Evolutionary conservation across 371 early-diverging fungal species (phyloP).

Genomic region (Apophysomyces variabilis): DNA sequence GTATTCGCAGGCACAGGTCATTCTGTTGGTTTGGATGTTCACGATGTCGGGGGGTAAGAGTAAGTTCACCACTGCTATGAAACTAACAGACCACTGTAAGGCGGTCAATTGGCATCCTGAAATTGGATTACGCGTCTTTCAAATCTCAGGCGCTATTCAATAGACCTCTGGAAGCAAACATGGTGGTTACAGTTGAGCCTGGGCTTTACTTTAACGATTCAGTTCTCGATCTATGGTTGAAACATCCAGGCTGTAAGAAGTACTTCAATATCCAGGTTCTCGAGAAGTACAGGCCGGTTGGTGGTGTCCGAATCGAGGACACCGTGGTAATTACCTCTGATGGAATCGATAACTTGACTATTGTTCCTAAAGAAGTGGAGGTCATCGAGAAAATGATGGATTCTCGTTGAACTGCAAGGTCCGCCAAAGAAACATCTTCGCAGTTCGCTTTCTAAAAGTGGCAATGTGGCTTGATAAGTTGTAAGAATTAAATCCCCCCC

Average conservation of each 20-base stretch:
- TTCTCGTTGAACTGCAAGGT: no score
- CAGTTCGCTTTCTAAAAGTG: not conserved
- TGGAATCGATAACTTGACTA: constrained; percentile 77
- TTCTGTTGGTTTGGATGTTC: constrained; percentile 78
- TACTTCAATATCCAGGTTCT: constrained; percentile 72
- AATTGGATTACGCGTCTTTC: not conserved
- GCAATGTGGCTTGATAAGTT: constrained; percentile 1
- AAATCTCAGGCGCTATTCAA: constrained; percentile 5
- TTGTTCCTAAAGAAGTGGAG: constrained; percentile 67
- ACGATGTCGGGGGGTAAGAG: constrained; percentile 87
- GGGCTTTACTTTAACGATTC: constrained; percentile 73
- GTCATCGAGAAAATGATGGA: constrained; percentile 69
- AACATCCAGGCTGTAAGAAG: constrained; percentile 55
- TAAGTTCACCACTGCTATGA: not conserved
- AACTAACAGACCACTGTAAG: not conserved
- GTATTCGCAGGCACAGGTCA: constrained; percentile 48
- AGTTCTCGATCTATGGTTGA: constrained; percentile 50
- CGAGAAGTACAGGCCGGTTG: constrained; percentile 69
- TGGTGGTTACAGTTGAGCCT: constrained; percentile 94
- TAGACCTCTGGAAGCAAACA: constrained; percentile 69
- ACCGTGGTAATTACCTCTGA: constrained; percentile 75
- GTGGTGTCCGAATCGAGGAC: constrained; percentile 94
- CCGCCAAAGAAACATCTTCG: no score
- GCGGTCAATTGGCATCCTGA: not conserved
- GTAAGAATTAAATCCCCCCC: not conserved